Conservation (phyloP, 2,329 filamentous ascomycete species). For the Sphaerulina vaccinii region DNA sequence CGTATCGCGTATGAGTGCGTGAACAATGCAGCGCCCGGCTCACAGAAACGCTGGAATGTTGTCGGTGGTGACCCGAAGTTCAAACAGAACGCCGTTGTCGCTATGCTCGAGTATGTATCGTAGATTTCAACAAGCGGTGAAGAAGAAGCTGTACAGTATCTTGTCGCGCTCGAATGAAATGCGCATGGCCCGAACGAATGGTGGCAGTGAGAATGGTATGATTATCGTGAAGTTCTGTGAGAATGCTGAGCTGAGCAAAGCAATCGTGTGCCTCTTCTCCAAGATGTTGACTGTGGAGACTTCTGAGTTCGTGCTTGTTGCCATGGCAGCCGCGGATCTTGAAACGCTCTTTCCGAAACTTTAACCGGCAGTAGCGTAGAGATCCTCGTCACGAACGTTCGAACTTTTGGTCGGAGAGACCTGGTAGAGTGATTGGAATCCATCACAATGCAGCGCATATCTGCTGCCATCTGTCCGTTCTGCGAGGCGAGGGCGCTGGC, state of each 20-base stretch:
- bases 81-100: constrained; percentile 9
- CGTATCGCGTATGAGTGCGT: constrained; percentile 3
- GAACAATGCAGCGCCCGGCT: constrained; percentile 13
- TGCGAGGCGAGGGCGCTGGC: constrained; percentile 41
- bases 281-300: too few relatives aligned
- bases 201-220: background rate
- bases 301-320: constrained; percentile 6
- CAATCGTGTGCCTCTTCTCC: too few relatives aligned
- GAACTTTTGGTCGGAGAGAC: too few relatives aligned
- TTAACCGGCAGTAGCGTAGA: background rate
- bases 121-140: constrained; percentile 19
- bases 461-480: constrained; percentile 40
- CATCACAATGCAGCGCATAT: constrained; percentile 32
- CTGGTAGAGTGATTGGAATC: too few relatives aligned
- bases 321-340: background rate
- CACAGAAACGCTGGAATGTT: constrained; percentile 23
- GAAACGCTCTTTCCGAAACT: too few relatives aligned
- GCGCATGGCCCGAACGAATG: constrained; percentile 12
- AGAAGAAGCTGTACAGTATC: constrained; percentile 15
- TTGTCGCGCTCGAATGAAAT: constrained; percentile 1
- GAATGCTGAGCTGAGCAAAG: too few relatives aligned
- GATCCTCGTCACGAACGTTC: too few relatives aligned
- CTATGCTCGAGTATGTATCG: background rate
- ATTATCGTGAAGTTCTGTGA: background rate
- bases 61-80: constrained; percentile 7